Evolutionary conservation across 441 rosid genomes (phyloP).

Genomic region (Erodium moschatum): DNA sequence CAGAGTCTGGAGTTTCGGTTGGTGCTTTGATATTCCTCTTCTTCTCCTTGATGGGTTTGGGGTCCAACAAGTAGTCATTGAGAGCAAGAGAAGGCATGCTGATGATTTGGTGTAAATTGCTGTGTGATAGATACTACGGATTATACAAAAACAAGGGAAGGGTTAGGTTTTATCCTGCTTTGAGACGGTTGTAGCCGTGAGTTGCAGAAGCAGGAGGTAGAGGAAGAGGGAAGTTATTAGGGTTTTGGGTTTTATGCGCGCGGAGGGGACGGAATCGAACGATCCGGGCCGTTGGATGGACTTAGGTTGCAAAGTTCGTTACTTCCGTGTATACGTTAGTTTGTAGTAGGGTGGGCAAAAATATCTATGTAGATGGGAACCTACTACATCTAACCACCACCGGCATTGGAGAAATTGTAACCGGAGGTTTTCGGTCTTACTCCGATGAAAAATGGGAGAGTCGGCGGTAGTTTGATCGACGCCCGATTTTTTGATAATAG

Average conservation of each 20-base stretch:
- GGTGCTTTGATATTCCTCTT: neutral
- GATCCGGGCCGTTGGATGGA: constrained; percentile 32
- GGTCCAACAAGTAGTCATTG: constrained; percentile 16
- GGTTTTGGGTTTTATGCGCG: constrained; percentile 32
- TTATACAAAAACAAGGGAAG: neutral
- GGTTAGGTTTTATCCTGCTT: constrained; percentile 31
- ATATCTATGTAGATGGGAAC: too few relatives aligned
- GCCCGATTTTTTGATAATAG: too few relatives aligned
- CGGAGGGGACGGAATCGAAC: constrained; percentile 5
- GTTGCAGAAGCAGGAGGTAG: constrained; percentile 39
- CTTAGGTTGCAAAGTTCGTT: constrained; percentile 1
- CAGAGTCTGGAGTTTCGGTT: too few relatives aligned
- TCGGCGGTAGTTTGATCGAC: too few relatives aligned
- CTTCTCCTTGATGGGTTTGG: constrained; percentile 28
- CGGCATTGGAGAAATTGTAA: too few relatives aligned
- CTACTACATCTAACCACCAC: too few relatives aligned
- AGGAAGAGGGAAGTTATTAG: constrained; percentile 21
- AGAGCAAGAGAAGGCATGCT: constrained; percentile 50
- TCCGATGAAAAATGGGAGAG: too few relatives aligned
- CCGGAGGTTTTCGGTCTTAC: too few relatives aligned
- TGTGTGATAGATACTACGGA: neutral
- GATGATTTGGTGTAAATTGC: neutral
- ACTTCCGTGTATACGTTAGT: too few relatives aligned
- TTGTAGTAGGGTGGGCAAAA: too few relatives aligned
- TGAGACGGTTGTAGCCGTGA: constrained; percentile 18